Base-by-base conservation (phyloP, 2,329 filamentous ascomycete species). In the Trichoderma lentiforme region DNA sequence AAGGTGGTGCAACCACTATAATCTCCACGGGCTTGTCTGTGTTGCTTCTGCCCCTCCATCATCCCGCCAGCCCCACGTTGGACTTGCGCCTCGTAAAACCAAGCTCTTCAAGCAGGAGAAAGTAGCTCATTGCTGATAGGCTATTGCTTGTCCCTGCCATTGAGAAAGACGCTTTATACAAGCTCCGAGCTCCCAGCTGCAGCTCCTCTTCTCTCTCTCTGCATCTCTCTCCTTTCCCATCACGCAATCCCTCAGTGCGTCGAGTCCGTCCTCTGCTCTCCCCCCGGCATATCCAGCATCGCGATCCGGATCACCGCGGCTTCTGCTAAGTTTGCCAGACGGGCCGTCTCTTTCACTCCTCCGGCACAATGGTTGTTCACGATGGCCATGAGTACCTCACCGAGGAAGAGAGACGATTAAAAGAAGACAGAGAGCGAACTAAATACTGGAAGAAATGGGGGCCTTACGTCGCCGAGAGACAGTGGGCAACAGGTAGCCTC, bases 361-460 rank as follows among this genome's bases (percentile, higher is more conserved):
- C 70, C 24, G 36, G 53, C 79, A 82, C 76, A 72, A 98, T 98
- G 95, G 95, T 97, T 80, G 88, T 97, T 79, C 91, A 96, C 80
- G 94, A 97, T 82, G 90, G 92, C 79, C 90, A 96, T 83, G 93
- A 96, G 80, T 95, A 94, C 82, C 88, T 95, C 80, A 94, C 92
- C 73, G 91, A 93, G 82, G 95, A 98, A 84, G 95, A 98, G 86
- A 92, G 92, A 82, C 92, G 96, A 64, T 88, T 98, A 76, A 92
- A 92, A 79, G 90, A 97, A 79, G 95, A 98, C 82, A 89, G 91
- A 73, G 89, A 95, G 75, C 91, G 91, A 74, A 88, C 84, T 75
- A 95, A 93, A 82, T 98, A 98, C 85, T 98, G 95, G 95, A 98
- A 98, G 89, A 94, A 92, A 90, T 98, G 95, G 94, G 95, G 95